Evolutionary conservation across 139 green algal species (phyloP).

Genomic region (Asterochloris erici): DNA sequence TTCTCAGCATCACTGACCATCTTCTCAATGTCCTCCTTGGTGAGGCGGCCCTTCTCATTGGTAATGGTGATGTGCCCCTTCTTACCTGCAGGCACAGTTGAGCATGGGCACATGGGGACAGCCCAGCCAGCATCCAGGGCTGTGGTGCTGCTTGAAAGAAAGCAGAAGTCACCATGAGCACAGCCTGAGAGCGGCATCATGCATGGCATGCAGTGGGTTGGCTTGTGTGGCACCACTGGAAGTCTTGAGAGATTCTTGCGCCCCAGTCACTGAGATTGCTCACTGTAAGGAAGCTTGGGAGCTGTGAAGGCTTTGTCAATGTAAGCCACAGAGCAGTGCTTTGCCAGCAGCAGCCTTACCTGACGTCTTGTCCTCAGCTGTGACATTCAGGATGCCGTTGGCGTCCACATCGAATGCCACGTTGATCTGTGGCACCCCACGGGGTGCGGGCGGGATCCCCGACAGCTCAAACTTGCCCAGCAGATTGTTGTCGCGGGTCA

Average conservation of each 20-base stretch:
- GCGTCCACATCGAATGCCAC: constrained; percentile 98
- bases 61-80: constrained; percentile 99
- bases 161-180: background rate
- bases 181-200: background rate
- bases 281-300: background rate
- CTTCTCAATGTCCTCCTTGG: constrained; percentile 98
- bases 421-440: constrained; percentile 97
- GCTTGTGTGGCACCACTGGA: background rate
- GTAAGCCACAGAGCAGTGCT: background rate
- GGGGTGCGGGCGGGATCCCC: constrained; percentile 94
- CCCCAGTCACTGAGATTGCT: background rate
- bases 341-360: constrained; percentile 2
- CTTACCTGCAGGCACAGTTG: constrained; percentile 48
- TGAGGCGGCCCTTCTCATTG: constrained; percentile 98
- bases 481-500: constrained; percentile 95
- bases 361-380: constrained; percentile 95
- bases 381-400: constrained; percentile 99
- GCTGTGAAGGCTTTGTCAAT: background rate
- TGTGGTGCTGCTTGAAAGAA: background rate
- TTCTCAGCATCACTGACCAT: constrained; percentile 98
- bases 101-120: background rate
- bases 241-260: background rate
- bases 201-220: background rate
- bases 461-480: constrained; percentile 98
- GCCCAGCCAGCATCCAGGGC: too few species aligned